Evolutionary conservation across 257 asterid species (phyloP).

Genomic region (Nicotiana knightiana): DNA sequence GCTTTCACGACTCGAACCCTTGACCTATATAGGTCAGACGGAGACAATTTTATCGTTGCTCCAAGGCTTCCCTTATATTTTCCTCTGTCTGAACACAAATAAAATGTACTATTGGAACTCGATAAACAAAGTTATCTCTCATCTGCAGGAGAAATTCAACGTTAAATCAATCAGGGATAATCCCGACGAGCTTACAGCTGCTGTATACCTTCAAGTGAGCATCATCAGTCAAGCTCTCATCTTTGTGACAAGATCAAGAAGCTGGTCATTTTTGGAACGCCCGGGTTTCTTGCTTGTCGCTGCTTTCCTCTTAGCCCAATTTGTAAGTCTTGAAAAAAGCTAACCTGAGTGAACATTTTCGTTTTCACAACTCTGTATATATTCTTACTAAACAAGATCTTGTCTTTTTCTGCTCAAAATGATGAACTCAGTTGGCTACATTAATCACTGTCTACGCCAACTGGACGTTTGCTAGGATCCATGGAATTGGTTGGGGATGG

Average conservation of each 20-base stretch:
- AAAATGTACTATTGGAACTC: neutral
- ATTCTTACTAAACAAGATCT: neutral
- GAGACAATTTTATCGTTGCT: too few species aligned
- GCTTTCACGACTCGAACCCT: too few species aligned
- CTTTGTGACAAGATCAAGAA: conserved; percentile 69
- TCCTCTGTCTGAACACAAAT: neutral
- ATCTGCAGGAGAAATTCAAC: conserved; percentile 27
- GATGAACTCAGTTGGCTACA: conserved; percentile 45
- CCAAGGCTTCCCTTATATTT: too few species aligned
- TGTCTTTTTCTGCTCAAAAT: neutral
- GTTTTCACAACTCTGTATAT: neutral
- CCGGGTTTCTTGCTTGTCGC: conserved; percentile 52
- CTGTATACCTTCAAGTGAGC: conserved; percentile 78
- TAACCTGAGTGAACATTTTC: neutral
- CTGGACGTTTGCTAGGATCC: conserved; percentile 60
- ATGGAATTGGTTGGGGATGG: conserved; percentile 85
- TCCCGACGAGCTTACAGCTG: conserved; percentile 47
- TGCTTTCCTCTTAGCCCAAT: conserved; percentile 63
- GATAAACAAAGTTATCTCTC: neutral
- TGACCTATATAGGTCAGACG: too few species aligned
- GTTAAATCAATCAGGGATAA: conserved; percentile 36
- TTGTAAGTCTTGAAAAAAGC: conserved; percentile 33
- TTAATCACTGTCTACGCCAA: conserved; percentile 55
- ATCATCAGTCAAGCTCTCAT: conserved; percentile 80
- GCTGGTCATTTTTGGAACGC: conserved; percentile 73